These are phyloP conservation scores for Malassezia globosa DNA, from an alignment of 1,284 basidiomycete species.

Conservation along the genomic window DNA sequence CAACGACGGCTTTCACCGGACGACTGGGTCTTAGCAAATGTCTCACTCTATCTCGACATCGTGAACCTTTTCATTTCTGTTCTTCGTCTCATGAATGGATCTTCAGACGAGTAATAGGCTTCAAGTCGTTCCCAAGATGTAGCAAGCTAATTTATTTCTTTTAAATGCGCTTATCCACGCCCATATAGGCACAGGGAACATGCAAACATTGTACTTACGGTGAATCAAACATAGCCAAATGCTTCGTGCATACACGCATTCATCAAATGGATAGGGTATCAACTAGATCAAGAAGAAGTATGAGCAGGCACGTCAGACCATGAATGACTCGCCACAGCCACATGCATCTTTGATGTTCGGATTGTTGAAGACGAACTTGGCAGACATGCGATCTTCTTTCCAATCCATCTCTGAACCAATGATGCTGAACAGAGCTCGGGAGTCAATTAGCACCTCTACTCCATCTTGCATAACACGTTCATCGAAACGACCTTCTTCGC, in stretches of 20 bases:
- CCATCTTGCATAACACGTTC: constrained; percentile 67
- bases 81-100: constrained; percentile 43
- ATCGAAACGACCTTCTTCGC: constrained; percentile 72
- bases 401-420: constrained; percentile 99
- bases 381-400: constrained; percentile 58
- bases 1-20: constrained; percentile 64
- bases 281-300: background rate
- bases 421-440: constrained; percentile 92
- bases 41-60: constrained; percentile 59
- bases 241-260: no score
- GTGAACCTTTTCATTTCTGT: constrained; percentile 66
- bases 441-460: constrained; percentile 86
- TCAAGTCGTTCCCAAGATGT: no score
- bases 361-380: constrained; percentile 81
- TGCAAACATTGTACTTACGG: no score
- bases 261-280: background rate
- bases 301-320: constrained; percentile 5
- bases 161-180: no score
- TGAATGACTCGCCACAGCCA: constrained; percentile 76
- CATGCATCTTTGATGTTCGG: constrained; percentile 66
- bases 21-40: constrained; percentile 72
- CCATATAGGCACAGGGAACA: no score
- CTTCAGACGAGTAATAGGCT: constrained; percentile 9
- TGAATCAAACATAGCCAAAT: no score
- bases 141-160: no score